phyloP scores from a whole-genome alignment of 2,329 filamentous ascomycete genomes.

The Claviceps maximensis region DNA sequence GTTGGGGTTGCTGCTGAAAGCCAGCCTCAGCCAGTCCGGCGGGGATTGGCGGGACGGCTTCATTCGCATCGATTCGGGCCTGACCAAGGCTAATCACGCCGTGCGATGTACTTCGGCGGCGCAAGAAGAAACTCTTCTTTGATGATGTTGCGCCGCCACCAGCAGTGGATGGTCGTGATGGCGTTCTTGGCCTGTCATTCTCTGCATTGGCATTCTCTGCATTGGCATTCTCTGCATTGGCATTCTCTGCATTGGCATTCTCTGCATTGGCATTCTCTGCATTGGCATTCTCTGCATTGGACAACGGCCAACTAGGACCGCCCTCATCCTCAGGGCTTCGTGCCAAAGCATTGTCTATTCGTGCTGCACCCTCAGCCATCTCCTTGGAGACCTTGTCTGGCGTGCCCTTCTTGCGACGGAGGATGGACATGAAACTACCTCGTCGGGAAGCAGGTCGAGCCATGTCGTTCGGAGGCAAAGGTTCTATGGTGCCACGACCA shows the following conservation, averaged over 20 bases:
- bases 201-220: conserved; percentile 18
- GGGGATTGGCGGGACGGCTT: conserved; percentile 5
- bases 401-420: conserved; percentile 48
- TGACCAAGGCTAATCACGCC: conserved; percentile 13
- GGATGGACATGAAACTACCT: conserved; percentile 41
- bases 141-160: conserved; percentile 12
- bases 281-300: conserved; percentile 18
- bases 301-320: conserved; percentile 22
- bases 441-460: conserved; percentile 17
- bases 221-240: conserved; percentile 16
- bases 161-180: conserved; percentile 22
- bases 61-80: conserved; percentile 6
- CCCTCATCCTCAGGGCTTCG: conserved; percentile 35
- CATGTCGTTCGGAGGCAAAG: conserved; percentile 10
- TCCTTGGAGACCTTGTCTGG: conserved; percentile 41
- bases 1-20: conserved; percentile 1
- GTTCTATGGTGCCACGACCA: conserved; percentile 24
- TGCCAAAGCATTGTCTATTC: conserved; percentile 50
- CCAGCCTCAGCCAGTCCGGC: not conserved
- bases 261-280: conserved; percentile 13
- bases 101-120: conserved; percentile 25
- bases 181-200: conserved; percentile 13
- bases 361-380: conserved; percentile 41
- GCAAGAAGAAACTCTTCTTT: conserved; percentile 18
- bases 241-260: conserved; percentile 17